These are phyloP conservation scores for Pleurostoma richardsiae DNA, from an alignment of 2,329 filamentous ascomycete genomes.

Conservation along the genomic window DNA sequence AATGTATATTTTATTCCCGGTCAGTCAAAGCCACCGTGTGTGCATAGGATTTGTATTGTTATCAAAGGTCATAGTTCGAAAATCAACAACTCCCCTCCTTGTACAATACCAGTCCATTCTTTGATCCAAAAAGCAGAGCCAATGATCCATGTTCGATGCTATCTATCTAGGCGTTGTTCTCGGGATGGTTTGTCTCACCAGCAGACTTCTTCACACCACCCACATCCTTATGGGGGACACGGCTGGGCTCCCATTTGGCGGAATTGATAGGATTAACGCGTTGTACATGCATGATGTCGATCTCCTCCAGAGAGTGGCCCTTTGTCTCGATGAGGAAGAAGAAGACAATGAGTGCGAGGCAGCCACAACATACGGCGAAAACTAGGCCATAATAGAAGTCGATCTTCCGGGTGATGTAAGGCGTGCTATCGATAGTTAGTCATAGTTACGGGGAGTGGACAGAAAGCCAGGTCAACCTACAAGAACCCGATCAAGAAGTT, in stretches of 20 bases:
- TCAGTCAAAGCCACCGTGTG: no score
- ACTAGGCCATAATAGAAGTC: conserved; percentile 67
- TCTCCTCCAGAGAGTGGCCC: conserved; percentile 68
- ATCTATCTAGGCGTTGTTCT: no score
- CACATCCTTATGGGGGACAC: conserved; percentile 19
- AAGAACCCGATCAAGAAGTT: conserved; percentile 55
- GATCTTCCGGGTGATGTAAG: conserved; percentile 65
- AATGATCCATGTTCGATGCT: no score
- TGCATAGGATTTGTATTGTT: no score
- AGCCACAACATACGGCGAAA: conserved; percentile 63
- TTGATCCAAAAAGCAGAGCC: no score
- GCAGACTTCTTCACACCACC: conserved; percentile 1
- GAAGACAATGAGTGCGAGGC: conserved; percentile 61
- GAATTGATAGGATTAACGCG: conserved; percentile 61
- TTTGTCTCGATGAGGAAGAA: conserved; percentile 73
- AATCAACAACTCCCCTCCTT: no score
- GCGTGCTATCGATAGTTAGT: not conserved
- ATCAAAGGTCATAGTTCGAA: no score
- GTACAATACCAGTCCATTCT: no score
- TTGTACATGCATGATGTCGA: conserved; percentile 73
- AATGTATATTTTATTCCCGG: no score
- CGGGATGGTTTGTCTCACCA: no score
- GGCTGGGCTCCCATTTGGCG: conserved; percentile 36
- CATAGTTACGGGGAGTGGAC: not conserved
- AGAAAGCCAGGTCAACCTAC: conserved; percentile 21